A percentile compares a stretch with the other conserved stretches of the same genome.
phyloP scores from a whole-genome alignment of 169 alveolate genomes.

The Ichthyophthirius multifiliis region DNA sequence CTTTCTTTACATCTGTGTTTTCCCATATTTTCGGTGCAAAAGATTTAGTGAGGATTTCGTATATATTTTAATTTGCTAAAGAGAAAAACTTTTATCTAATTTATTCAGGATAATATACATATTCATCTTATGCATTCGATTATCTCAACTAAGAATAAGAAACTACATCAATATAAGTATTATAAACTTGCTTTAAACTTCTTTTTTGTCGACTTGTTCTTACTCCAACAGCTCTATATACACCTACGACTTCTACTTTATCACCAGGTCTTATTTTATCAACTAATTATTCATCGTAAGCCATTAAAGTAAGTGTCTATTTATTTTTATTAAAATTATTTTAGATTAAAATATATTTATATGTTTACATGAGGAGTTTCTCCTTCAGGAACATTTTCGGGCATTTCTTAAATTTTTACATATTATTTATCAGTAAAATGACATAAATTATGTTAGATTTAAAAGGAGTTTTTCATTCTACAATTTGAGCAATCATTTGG shows the following conservation, averaged over 20 bases:
- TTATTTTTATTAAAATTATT: background rate
- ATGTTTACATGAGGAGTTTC: slow-evolving; percentile 87
- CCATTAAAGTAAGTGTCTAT: slow-evolving; percentile 83
- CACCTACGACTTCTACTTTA: slow-evolving; percentile 96
- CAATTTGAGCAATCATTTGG: slow-evolving; percentile 94
- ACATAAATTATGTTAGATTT: slow-evolving; percentile 92
- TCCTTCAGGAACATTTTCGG: slow-evolving; percentile 92
- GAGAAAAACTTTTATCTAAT: slow-evolving; percentile 73
- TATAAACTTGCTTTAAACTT: slow-evolving; percentile 88
- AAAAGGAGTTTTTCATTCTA: slow-evolving; percentile 88
- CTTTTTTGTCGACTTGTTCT: slow-evolving; percentile 90
- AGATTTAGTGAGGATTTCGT: slow-evolving; percentile 91
- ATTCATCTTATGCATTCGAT: slow-evolving; percentile 29
- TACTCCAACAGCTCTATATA: slow-evolving; percentile 93
- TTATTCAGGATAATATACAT: slow-evolving; percentile 65
- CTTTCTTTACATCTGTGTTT: slow-evolving; percentile 93
- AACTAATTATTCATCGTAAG: slow-evolving; percentile 92
- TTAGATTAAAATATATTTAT: background rate
- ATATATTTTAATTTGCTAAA: slow-evolving; percentile 83
- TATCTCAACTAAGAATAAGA: slow-evolving; percentile 53
- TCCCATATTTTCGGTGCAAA: slow-evolving; percentile 98
- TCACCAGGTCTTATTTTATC: slow-evolving; percentile 97
- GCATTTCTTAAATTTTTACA: slow-evolving; percentile 93
- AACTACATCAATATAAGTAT: slow-evolving; percentile 94
- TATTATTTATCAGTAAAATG: slow-evolving; percentile 94